Evolutionary conservation across 75 land plant species (phyloP).

Genomic region (Sequoia sempervirens): DNA sequence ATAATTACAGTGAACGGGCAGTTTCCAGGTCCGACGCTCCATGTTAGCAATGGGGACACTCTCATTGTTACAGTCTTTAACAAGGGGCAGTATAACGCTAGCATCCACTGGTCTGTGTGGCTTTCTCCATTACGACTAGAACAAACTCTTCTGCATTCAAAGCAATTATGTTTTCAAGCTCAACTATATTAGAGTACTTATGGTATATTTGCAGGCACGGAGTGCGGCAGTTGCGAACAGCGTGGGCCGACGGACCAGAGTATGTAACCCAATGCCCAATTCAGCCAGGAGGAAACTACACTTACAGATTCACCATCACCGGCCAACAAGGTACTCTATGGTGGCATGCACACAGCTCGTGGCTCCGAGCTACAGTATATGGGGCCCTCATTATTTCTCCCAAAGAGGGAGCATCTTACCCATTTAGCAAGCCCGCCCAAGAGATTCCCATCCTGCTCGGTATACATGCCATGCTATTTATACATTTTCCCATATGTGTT

Average conservation of each 20-base stretch:
- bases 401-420: constrained; percentile 9
- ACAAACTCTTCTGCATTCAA: no score
- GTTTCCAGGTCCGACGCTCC: constrained; percentile 14
- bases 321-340: constrained; percentile 31
- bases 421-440: constrained; percentile 7
- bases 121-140: no score
- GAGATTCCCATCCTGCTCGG: background rate
- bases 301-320: constrained; percentile 13
- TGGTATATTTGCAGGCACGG: constrained; percentile 7
- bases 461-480: no score
- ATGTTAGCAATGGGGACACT: constrained; percentile 16
- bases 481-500: no score
- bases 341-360: constrained; percentile 12
- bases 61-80: constrained; percentile 13
- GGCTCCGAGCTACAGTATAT: constrained; percentile 43
- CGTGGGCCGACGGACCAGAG: constrained; percentile 16
- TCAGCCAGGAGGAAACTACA: constrained; percentile 1
- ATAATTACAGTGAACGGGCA: constrained; percentile 16
- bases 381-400: constrained; percentile 29
- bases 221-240: constrained; percentile 4
- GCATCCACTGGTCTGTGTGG: constrained; percentile 15
- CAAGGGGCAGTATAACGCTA: constrained; percentile 14
- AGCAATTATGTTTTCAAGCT: no score
- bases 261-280: constrained; percentile 7
- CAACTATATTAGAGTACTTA: no score